Evolutionary conservation across 1,284 basidiomycete species (phyloP).

Genomic region (Sporisorium exsertum): DNA sequence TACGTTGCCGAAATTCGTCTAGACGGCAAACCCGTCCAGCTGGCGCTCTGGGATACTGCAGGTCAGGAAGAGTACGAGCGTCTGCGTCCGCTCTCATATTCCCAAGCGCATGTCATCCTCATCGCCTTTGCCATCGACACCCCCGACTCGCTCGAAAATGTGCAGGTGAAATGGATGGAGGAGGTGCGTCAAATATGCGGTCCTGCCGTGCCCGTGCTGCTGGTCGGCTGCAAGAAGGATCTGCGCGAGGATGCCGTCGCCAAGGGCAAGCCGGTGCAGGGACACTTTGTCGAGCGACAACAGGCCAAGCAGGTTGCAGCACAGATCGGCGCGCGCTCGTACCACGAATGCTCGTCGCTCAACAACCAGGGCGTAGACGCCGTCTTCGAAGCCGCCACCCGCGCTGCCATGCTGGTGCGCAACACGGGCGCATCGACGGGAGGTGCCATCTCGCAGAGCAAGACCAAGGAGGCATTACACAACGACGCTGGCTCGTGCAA

Average conservation of each 20-base stretch:
- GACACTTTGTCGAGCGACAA: conserved; percentile 69
- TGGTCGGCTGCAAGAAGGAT: conserved; percentile 88
- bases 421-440: conserved; percentile 41
- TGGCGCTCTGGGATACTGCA: conserved; percentile 97
- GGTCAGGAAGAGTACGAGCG: conserved; percentile 96
- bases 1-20: conserved; percentile 97
- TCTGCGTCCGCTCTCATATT: conserved; percentile 93
- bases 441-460: conserved; percentile 52
- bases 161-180: conserved; percentile 92
- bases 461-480: conserved; percentile 43
- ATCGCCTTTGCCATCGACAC: conserved; percentile 97
- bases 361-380: conserved; percentile 65
- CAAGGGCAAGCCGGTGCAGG: conserved; percentile 64
- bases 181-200: conserved; percentile 65
- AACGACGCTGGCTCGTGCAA: conserved; percentile 55
- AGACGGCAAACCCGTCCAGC: conserved; percentile 94
- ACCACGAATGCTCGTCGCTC: conserved; percentile 63
- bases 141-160: conserved; percentile 95
- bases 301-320: conserved; percentile 68
- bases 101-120: conserved; percentile 97
- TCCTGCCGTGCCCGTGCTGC: conserved; percentile 79
- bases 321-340: conserved; percentile 74
- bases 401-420: conserved; percentile 63
- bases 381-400: conserved; percentile 63
- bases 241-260: conserved; percentile 74